phyloP scores from a whole-genome alignment of 2,329 filamentous ascomycete genomes.

The Epichloe sp. region DNA sequence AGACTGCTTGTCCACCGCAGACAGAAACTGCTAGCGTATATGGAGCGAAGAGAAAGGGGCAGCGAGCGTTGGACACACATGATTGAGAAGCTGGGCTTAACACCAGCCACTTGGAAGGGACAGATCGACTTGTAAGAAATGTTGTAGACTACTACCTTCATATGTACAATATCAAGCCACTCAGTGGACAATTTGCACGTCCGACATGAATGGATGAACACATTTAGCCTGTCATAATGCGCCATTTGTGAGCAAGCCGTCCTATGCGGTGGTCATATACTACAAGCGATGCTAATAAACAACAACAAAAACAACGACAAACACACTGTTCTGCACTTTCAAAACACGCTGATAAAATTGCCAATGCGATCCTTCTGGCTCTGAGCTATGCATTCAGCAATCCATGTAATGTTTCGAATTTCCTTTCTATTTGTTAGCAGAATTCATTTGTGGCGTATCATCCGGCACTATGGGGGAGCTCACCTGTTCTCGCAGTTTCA shows the following conservation, averaged over 20 bases:
- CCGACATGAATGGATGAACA: conserved; percentile 5
- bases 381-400: conserved; percentile 97
- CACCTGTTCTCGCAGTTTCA: conserved; percentile 94
- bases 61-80: conserved; percentile 82
- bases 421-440: conserved; percentile 47
- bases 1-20: conserved; percentile 73
- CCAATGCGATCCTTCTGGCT: conserved; percentile 98
- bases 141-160: conserved; percentile 30
- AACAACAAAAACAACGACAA: conserved; percentile 1
- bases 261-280: conserved; percentile 24
- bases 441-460: not conserved
- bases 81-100: conserved; percentile 71
- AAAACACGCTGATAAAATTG: conserved; percentile 98
- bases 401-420: conserved; percentile 99
- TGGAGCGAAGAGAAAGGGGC: conserved; percentile 80
- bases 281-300: conserved; percentile 25
- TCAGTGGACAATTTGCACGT: conserved; percentile 6
- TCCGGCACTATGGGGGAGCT: conserved; percentile 16
- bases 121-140: conserved; percentile 49
- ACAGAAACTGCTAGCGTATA: conserved; percentile 77
- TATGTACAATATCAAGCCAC: conserved; percentile 36
- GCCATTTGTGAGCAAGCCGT: conserved; percentile 14
- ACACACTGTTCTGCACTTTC: conserved; percentile 14
- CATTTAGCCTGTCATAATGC: conserved; percentile 15
- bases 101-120: conserved; percentile 76